Evolutionary conservation across 1,284 basidiomycete genomes (phyloP).

Genomic region (Malassezia cuniculi): DNA sequence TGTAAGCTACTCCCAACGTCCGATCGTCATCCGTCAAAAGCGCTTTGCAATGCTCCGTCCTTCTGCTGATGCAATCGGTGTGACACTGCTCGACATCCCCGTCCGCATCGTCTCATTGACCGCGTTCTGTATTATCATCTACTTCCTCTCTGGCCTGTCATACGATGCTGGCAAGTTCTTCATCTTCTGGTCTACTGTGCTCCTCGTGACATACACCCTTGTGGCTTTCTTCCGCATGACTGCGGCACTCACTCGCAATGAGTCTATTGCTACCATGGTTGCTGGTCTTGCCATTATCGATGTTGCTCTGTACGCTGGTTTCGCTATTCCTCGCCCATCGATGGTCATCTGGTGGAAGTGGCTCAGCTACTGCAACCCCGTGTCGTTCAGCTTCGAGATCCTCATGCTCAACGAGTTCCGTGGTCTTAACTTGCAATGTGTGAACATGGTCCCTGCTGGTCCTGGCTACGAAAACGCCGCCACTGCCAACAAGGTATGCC

Average conservation of each 20-base stretch:
- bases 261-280: slow-evolving; percentile 25
- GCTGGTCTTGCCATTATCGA: slow-evolving; percentile 28
- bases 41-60: slow-evolving; percentile 41
- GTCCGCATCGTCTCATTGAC: slow-evolving; percentile 46
- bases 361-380: slow-evolving; percentile 45
- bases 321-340: slow-evolving; percentile 41
- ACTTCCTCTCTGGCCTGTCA: slow-evolving; percentile 32
- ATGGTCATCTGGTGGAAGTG: slow-evolving; percentile 84
- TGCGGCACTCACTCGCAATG: slow-evolving; percentile 25
- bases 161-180: slow-evolving; percentile 39
- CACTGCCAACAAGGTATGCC: slow-evolving; percentile 45
- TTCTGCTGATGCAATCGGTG: slow-evolving; percentile 29
- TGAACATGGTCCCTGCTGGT: slow-evolving; percentile 17
- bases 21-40: slow-evolving; percentile 25
- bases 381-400: slow-evolving; percentile 67
- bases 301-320: slow-evolving; percentile 30
- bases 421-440: slow-evolving; percentile 22
- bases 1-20: slow-evolving; percentile 26
- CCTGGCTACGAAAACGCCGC: slow-evolving; percentile 15
- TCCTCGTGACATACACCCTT: slow-evolving; percentile 29
- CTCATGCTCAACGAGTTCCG: slow-evolving; percentile 50
- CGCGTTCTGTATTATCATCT: slow-evolving; percentile 46
- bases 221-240: slow-evolving; percentile 28
- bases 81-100: slow-evolving; percentile 44
- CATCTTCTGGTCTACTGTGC: slow-evolving; percentile 51